A percentile compares a stretch with the other conserved stretches of the same genome.
Evolutionary conservation across 2,329 filamentous ascomycete genomes (phyloP).

Genomic region (Arthrobotrys pseudoclavata): DNA sequence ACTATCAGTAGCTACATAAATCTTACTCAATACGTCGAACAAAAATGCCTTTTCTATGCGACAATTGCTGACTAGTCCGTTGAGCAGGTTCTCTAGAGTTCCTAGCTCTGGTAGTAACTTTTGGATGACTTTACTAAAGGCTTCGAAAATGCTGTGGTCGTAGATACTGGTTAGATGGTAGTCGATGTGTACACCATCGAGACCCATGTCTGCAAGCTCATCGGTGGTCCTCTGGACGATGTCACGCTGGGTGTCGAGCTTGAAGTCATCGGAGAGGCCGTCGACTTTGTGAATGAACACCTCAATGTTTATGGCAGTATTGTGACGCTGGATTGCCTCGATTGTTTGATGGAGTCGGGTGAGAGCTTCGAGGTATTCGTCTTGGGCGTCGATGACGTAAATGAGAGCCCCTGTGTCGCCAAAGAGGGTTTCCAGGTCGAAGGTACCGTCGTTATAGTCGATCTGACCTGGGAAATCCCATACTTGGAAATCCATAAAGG

Average conservation of each 20-base stretch:
- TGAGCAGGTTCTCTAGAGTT: conserved; percentile 92
- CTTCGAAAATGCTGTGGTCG: conserved; percentile 98
- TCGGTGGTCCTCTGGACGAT: conserved; percentile 97
- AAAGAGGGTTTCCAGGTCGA: conserved; percentile 94
- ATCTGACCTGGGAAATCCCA: conserved; percentile 98
- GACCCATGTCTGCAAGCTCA: conserved; percentile 90
- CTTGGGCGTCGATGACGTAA: conserved; percentile 98
- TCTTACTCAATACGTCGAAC: conserved; percentile 97
- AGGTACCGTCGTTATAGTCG: conserved; percentile 88
- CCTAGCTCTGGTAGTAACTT: conserved; percentile 94
- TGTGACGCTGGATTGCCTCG: conserved; percentile 85
- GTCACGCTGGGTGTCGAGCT: conserved; percentile 94
- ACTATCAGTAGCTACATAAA: conserved; percentile 97
- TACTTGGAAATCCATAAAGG: conserved; percentile 99
- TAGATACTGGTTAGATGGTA: conserved; percentile 99
- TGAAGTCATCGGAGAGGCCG: conserved; percentile 96
- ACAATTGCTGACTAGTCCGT: conserved; percentile 91
- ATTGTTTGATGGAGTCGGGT: conserved; percentile 89
- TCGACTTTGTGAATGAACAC: conserved; percentile 99
- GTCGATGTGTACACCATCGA: conserved; percentile 91
- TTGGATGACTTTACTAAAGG: conserved; percentile 97
- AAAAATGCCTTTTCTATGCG: conserved; percentile 98
- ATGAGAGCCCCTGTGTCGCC: conserved; percentile 93
- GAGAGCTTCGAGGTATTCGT: conserved; percentile 95
- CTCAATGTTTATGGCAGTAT: conserved; percentile 95